Conservation (phyloP, 2,329 filamentous ascomycete genomes). For the Neofusicoccum ribis region DNA sequence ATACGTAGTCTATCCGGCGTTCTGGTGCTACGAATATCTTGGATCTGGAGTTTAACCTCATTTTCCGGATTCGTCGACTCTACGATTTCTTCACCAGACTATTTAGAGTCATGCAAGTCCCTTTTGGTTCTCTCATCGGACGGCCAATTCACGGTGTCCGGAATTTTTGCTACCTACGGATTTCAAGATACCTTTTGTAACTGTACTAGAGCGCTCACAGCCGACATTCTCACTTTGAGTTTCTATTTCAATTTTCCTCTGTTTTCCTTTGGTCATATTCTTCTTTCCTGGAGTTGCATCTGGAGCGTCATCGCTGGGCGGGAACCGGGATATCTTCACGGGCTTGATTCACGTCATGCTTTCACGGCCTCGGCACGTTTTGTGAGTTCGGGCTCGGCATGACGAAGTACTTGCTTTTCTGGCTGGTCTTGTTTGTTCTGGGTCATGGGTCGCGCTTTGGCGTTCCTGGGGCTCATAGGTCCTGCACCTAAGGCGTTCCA, state of each 20-base stretch:
- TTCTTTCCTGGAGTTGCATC: not conserved
- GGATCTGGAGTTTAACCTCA: constrained; percentile 15
- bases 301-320: not conserved
- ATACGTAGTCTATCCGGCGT: constrained; percentile 18
- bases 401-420: constrained; percentile 1
- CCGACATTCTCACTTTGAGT: not conserved
- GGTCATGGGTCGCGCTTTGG: constrained; percentile 8
- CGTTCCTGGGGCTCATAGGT: not conserved
- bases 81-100: constrained; percentile 1
- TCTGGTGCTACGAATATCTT: constrained; percentile 13
- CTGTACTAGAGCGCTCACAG: constrained; percentile 12
- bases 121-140: constrained; percentile 11
- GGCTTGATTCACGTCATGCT: constrained; percentile 3
- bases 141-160: not conserved
- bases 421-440: constrained; percentile 2
- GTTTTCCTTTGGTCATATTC: not conserved
- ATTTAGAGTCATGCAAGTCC: constrained; percentile 14
- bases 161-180: constrained; percentile 16
- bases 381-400: constrained; percentile 14
- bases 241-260: not conserved
- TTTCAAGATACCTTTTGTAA: constrained; percentile 18
- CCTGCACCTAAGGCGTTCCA: not conserved
- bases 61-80: constrained; percentile 14
- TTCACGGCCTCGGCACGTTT: constrained; percentile 8
- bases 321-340: not conserved